Conservation (phyloP, 1,284 basidiomycete species). For the Apiotrichum siamense region DNA sequence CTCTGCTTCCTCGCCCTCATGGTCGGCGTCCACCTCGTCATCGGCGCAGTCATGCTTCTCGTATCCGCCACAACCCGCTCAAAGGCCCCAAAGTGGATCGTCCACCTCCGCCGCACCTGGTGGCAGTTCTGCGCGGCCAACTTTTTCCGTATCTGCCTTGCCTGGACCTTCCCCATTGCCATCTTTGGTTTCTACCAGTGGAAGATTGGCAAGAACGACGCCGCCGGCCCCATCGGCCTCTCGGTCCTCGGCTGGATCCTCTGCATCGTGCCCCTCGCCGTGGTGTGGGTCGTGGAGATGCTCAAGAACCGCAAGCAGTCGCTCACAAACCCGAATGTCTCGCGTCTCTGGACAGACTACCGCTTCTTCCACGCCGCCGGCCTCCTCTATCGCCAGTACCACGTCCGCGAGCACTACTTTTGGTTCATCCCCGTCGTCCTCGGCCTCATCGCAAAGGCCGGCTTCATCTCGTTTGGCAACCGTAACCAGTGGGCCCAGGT, state of each 20-base stretch:
- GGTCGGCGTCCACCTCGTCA: slow-evolving; percentile 53
- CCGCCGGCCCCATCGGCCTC: slow-evolving; percentile 69
- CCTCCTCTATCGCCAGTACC: slow-evolving; percentile 47
- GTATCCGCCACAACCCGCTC: slow-evolving; percentile 19
- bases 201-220: slow-evolving; percentile 65
- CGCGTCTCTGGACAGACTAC: slow-evolving; percentile 43
- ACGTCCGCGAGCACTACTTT: slow-evolving; percentile 48
- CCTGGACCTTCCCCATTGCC: slow-evolving; percentile 61
- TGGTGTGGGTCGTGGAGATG: slow-evolving; percentile 32
- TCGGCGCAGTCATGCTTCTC: slow-evolving; percentile 50
- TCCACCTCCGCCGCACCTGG: slow-evolving; percentile 52
- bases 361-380: slow-evolving; percentile 44
- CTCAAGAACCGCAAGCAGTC: slow-evolving; percentile 28
- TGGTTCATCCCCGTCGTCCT: slow-evolving; percentile 47
- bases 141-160: slow-evolving; percentile 52
- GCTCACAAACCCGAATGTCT: slow-evolving; percentile 27
- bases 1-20: slow-evolving; percentile 61
- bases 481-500: slow-evolving; percentile 64
- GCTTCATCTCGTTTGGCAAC: slow-evolving; percentile 67
- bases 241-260: slow-evolving; percentile 56
- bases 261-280: slow-evolving; percentile 55
- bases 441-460: slow-evolving; percentile 53
- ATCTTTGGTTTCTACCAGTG: slow-evolving; percentile 81
- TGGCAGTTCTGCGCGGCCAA: slow-evolving; percentile 47
- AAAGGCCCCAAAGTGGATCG: slow-evolving; percentile 29